These are phyloP conservation scores for Eucalyptus viminalis DNA, from an alignment of 345 rosid genomes.

Conservation along the genomic window DNA sequence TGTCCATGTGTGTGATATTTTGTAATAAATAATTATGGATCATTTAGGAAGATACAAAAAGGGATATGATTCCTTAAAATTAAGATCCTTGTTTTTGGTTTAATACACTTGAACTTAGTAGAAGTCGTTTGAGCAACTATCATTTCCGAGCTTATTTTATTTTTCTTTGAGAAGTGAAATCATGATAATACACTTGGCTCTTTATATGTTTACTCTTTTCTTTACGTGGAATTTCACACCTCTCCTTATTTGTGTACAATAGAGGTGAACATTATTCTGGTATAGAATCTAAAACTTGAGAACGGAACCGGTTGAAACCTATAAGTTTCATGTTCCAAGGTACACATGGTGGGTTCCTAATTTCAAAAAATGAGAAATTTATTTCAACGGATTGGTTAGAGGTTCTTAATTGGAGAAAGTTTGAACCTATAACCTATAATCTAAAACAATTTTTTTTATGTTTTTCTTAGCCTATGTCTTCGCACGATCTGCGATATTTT, in stretches of 20 bases:
- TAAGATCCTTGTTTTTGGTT: background rate
- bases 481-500: rapidly evolving
- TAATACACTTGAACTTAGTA: background rate
- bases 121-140: background rate
- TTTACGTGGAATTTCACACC: background rate
- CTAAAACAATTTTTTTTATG: no score
- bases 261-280: no score
- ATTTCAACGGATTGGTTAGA: rapidly evolving
- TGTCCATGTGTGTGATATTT: background rate
- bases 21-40: background rate
- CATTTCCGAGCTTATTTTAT: background rate
- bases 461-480: no score
- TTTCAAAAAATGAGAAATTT: no score
- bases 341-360: no score
- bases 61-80: background rate
- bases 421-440: no score
- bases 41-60: background rate
- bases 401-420: no score
- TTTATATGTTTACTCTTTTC: background rate
- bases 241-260: background rate
- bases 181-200: background rate
- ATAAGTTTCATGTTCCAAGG: no score
- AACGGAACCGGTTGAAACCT: no score
- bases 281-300: no score
- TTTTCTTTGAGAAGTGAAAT: background rate